Evolutionary conservation across 495 filamentous ascomycete genomes (phyloP), one percentile per base, ranked within the genome.

Genomic region (Talaromyces stipitatus): DNA sequence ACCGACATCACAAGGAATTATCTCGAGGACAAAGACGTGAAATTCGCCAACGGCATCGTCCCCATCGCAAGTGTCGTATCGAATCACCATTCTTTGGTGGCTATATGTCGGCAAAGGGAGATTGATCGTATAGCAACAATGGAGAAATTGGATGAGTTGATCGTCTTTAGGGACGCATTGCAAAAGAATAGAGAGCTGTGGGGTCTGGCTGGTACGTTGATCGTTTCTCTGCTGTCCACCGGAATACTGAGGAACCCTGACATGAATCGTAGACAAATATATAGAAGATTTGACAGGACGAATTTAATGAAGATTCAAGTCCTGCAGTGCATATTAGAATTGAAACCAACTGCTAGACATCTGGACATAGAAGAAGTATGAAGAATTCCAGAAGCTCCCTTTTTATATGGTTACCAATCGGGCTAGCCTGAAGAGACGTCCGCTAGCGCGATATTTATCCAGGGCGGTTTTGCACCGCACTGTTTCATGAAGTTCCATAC

Each of bases 381-480:
- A n/a, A n/a, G n/a, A n/a, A n/a, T n/a, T n/a, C n/a, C n/a, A n/a
- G n/a, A n/a, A n/a, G n/a, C n/a, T n/a, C n/a, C n/a, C n/a, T n/a
- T n/a, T n/a, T n/a, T n/a, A n/a, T n/a, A n/a, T n/a, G n/a, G n/a
- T n/a, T n/a, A n/a, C n/a, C n/a, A n/a, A n/a, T n/a, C n/a, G n/a
- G n/a, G n/a, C n/a, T n/a, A n/a, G n/a, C n/a, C n/a, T n/a, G n/a
- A n/a, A n/a, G n/a, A n/a, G n/a, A n/a, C 33, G 28, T 54, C 50
- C 50, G 50, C 50, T 54, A 54, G 50, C 29, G 50, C 33, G 33
- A 36, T 36, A 16, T 36, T n/a, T 36, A n/a, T n/a, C n/a, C n/a
- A n/a, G n/a, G n/a, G n/a, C n/a, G n/a, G n/a, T n/a, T n/a, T n/a
- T n/a, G n/a, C n/a, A n/a, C n/a, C n/a, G n/a, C n/a, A n/a, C n/a